These are phyloP conservation scores for Cruciata laevipes DNA, from an alignment of 257 asterid genomes.

Conservation along the genomic window DNA sequence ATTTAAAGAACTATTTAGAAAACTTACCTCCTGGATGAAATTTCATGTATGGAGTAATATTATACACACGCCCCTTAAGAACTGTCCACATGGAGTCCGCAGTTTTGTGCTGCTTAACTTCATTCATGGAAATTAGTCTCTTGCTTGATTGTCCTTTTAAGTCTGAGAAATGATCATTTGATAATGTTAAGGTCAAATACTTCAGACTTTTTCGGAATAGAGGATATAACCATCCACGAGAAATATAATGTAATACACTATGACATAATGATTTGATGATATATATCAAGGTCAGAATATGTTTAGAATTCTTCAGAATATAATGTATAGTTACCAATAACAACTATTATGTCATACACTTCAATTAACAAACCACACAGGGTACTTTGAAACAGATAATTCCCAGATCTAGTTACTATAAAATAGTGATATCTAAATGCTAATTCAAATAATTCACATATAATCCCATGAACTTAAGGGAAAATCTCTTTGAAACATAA, in stretches of 20 bases:
- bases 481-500: not conserved
- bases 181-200: constrained; percentile 3
- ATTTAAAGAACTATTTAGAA: not conserved
- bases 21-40: constrained; percentile 95
- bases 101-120: constrained; percentile 74
- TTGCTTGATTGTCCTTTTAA: constrained; percentile 72
- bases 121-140: constrained; percentile 63
- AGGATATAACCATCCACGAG: not conserved
- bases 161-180: constrained; percentile 37
- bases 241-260: constrained; percentile 33
- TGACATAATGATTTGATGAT: constrained; percentile 13
- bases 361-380: not conserved
- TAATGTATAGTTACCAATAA: not conserved
- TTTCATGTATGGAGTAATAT: constrained; percentile 83
- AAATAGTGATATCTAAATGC: not conserved
- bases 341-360: not conserved
- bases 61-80: constrained; percentile 88
- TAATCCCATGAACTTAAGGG: not conserved
- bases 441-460: not conserved
- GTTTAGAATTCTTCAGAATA: not conserved
- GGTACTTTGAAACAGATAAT: constrained; percentile 3
- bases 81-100: constrained; percentile 96
- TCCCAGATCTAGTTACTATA: not conserved
- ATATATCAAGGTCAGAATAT: not conserved
- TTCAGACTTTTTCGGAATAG: not conserved